Conservation (phyloP, 2,329 filamentous ascomycete genomes). For the Diaporthe nobilis region DNA sequence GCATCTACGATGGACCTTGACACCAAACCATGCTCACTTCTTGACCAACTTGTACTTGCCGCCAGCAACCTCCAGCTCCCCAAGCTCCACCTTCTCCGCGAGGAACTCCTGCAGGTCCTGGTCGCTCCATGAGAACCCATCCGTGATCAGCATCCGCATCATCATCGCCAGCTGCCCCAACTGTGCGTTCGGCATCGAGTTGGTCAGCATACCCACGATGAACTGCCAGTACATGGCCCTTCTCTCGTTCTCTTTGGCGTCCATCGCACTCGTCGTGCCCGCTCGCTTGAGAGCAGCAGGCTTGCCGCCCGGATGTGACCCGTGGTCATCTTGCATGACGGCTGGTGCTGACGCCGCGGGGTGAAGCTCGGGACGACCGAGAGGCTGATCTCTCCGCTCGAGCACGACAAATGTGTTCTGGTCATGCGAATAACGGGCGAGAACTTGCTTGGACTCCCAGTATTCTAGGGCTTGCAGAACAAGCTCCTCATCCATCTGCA, state of each 20-base stretch:
- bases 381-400: slow-evolving; percentile 60
- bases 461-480: slow-evolving; percentile 77
- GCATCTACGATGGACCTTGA: neutral
- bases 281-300: slow-evolving; percentile 44
- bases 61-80: slow-evolving; percentile 77
- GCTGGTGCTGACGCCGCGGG: slow-evolving; percentile 41
- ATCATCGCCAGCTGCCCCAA: slow-evolving; percentile 89
- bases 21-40: slow-evolving; percentile 59
- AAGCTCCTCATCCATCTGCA: slow-evolving; percentile 82
- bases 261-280: slow-evolving; percentile 58
- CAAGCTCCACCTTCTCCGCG: slow-evolving; percentile 80
- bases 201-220: slow-evolving; percentile 94
- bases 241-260: slow-evolving; percentile 74
- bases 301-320: slow-evolving; percentile 41
- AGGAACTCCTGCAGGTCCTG: slow-evolving; percentile 90
- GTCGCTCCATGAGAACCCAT: slow-evolving; percentile 90
- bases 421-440: slow-evolving; percentile 63
- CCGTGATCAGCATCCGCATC: slow-evolving; percentile 91
- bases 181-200: slow-evolving; percentile 85
- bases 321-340: slow-evolving; percentile 42
- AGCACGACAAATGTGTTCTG: slow-evolving; percentile 76
- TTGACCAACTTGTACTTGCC: slow-evolving; percentile 79
- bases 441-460: slow-evolving; percentile 78
- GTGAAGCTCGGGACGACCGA: slow-evolving; percentile 39
- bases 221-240: slow-evolving; percentile 87